Base-by-base conservation (phyloP, 2,329 filamentous ascomycete species). In the Phialemonium atrogriseum region DNA sequence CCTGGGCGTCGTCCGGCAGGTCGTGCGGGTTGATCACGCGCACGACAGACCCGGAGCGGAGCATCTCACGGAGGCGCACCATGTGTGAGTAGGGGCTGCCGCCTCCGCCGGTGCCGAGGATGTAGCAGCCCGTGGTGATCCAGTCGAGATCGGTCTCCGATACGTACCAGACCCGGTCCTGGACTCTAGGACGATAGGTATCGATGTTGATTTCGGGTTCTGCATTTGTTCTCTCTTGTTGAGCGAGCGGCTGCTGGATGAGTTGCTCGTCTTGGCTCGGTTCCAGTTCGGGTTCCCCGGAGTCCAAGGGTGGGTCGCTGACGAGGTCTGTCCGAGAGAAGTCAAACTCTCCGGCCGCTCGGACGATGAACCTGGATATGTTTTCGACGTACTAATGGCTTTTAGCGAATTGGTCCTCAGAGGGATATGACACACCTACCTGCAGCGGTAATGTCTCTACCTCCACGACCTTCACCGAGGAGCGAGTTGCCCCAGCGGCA, bases 31-130 rank as follows among this genome's bases (percentile, higher is more conserved):
- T 67, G 8, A 77, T 56, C 0, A 77, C 64, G 19, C 60, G 60
- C 18, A 77, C 62, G 0, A 57, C 55, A 5, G 63, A 64, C 0
- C 72, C 72, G 5, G 53, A 51, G 4, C 65, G 61, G 6, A 77
- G 56, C 36, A 69, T 65, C 25, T 66, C 54, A 7, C 66, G 58
- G 7, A 76, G 55, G 6, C 64, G 64, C 11, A 76, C 55, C 54
- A 68, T 65, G 18, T 59, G 53, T 2, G 67, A 50, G 39, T 71
- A 73, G 2, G 72, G 68, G 4, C 61, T 66, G 3, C 73, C 73
- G 13, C 74, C 73, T 5, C 74, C 73, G 13, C 73, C 75, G 1
- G 71, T 75, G 2, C 72, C 74, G 0, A 80, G 59, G 31, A 80
- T 70, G 39, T 76, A 76, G 45, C 72, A 75, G 1, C 75, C 74